phyloP scores from a whole-genome alignment of 208 protist genomes.

The Naegleria gruberi region DNA sequence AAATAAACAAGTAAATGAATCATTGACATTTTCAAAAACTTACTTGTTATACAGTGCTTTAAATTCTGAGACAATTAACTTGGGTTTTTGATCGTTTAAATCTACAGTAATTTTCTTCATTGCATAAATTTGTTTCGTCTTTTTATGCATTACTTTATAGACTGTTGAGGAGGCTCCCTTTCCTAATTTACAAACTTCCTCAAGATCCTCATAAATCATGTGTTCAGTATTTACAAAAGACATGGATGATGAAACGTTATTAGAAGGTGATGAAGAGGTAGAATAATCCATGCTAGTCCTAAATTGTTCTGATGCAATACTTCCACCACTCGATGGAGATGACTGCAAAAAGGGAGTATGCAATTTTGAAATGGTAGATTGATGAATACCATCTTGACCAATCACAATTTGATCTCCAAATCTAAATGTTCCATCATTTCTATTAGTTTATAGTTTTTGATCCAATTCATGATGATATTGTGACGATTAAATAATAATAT shows the following conservation, averaged over 20 bases:
- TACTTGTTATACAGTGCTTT: constrained; percentile 6
- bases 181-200: constrained; percentile 7
- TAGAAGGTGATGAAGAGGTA: not conserved
- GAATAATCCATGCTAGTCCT: too few relatives aligned
- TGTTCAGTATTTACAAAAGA: not conserved
- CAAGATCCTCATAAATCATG: not conserved
- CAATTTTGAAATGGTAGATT: too few relatives aligned
- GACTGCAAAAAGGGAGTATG: too few relatives aligned
- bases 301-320: too few relatives aligned
- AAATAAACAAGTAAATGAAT: too few relatives aligned
- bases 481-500: too few relatives aligned
- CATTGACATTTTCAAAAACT: too few relatives aligned
- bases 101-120: not conserved
- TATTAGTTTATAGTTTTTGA: not conserved
- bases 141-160: not conserved
- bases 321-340: too few relatives aligned
- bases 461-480: too few relatives aligned
- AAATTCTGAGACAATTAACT: constrained; percentile 14
- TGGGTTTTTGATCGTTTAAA: not conserved
- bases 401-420: not conserved
- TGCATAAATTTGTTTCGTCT: not conserved
- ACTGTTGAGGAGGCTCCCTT: not conserved
- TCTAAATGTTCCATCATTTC: not conserved
- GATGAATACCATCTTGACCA: not conserved
- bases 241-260: not conserved